Evolutionary conservation across 2,329 filamentous ascomycete genomes (phyloP), one percentile per base, ranked within the genome.

Genomic region (Cladophialophora bantiana): DNA sequence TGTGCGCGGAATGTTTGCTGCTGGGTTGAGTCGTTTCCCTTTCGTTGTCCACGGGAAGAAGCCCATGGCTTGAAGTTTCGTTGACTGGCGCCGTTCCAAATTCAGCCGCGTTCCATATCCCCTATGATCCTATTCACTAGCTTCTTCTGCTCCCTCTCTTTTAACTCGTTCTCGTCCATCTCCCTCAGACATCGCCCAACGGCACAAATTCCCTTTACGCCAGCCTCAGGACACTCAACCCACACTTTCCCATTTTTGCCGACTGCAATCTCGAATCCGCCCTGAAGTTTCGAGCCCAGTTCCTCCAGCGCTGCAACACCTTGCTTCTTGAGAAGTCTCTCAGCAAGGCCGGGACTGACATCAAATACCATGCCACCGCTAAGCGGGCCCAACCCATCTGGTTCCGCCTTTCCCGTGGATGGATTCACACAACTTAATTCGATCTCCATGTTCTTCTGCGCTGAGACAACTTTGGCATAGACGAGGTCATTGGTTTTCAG

Each of bases 201-300:
- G 0, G 88, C 85, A 68, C 97, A 82, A 7, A 93, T 89, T 36
- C 88, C 89, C 79, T 86, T 90, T 42, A 90, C 81, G 68, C 84
- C 90, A 34, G 90, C 91, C 65, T 79, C 78, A 4, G 79, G 78
- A 71, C 90, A 93, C 75, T 94, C 89, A 13, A 98, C 91, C 93
- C 95, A 98, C 26, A 98, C 86, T 77, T 88, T 90, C 48, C 95
- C 95, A 78, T 99, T 99, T 75, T 93, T 88, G 18, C 95, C 95
- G 7, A 97, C 91, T 0, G 94, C 94, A 67, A 96, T 91, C 83
- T 99, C 95, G 77, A 98, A 99, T 20, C 91, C 89, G 20, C 81
- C 81, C 1, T 77, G 72, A 13, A 97, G 79, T 62, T 92, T 94
- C 65, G 89, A 89, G 2, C 90, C 94, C 13, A 98, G 81, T 75